Base-by-base conservation (phyloP, 73 alveolate species). In the Paramecium sonneborni region DNA sequence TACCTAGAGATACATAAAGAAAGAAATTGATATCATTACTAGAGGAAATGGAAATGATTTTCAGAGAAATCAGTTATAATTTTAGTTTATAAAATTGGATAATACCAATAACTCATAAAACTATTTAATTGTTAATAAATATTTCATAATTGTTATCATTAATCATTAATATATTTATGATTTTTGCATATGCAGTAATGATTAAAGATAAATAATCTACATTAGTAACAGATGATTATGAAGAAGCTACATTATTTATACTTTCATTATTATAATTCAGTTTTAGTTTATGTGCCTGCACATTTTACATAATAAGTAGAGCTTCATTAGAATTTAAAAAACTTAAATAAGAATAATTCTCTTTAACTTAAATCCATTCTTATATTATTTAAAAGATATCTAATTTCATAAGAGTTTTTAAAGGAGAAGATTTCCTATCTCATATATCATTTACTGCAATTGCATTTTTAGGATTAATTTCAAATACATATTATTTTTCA, bases 321-420 rank as follows among this genome's bases (percentile, higher is more conserved):
- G 86, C 86, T 28, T 28, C 86, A 70, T 70, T 70, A 28, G 86
- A 70, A 70, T 70, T 70, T 5, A 28, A 70, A 21, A 70, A 70
- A 70, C 57, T 70, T 2, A 70, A 70, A 32, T 70, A 70, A 70
- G 86, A 70, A 15, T 35, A 28, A 32, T 70, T 23, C 30, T 70
- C 55, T 14, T 2, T 23, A 7, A 24, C 24, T 21, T 4, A 70
- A 28, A 28, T 15, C 1, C 37, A 28, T 23, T 11, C 32, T 3
- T 70, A 70, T 32, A 32, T 70, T 28, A 18, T 11, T 23, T 11
- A 28, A 28, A 28, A 18, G 30, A 23, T 70, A 21, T 32, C 24
- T 2, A 70, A 70, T 21, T 18, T 23, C 6, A 8, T 70, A 14
- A 23, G 3, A 9, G 86, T 70, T 14, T 3, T 70, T 32, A 18